Percentiles rank a stretch among this genome's conserved stretches.
These are phyloP conservation scores for Cubamyces sp. DNA, from an alignment of 768 basidiomycete species.

Conservation along the genomic window DNA sequence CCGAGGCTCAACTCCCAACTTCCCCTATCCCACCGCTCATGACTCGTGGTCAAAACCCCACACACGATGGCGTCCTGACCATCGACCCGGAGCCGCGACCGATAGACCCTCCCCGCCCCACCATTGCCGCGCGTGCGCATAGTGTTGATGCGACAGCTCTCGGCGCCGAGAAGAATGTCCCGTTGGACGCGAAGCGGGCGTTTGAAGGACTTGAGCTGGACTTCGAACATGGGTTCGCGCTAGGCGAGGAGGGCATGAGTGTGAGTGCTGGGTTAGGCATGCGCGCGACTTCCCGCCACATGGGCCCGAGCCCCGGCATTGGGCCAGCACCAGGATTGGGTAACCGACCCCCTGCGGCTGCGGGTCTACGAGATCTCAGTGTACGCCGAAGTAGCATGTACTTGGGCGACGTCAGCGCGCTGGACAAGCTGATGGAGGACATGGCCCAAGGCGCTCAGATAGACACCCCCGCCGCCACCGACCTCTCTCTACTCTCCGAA, in stretches of 20 bases:
- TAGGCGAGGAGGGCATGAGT: conserved; percentile 23
- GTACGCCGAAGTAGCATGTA: conserved; percentile 20
- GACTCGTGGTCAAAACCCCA: conserved; percentile 30
- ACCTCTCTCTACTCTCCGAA: conserved; percentile 16
- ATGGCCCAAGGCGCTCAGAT: conserved; percentile 34
- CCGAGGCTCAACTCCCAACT: neutral
- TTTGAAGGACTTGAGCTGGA: conserved; percentile 34
- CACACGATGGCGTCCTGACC: conserved; percentile 39
- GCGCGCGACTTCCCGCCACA: conserved; percentile 10
- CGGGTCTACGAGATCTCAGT: neutral
- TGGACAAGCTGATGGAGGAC: conserved; percentile 45
- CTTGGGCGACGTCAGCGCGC: conserved; percentile 44
- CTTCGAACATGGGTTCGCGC: conserved; percentile 25
- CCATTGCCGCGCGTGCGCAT: conserved; percentile 29
- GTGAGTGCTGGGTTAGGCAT: conserved; percentile 18
- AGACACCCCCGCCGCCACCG: conserved; percentile 18
- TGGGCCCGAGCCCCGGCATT: neutral
- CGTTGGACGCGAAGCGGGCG: conserved; percentile 16
- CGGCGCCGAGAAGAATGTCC: conserved; percentile 1
- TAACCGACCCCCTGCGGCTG: conserved; percentile 14
- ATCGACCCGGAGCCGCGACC: conserved; percentile 39
- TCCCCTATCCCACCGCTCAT: conserved; percentile 13
- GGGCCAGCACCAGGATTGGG: conserved; percentile 4
- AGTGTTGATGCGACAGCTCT: conserved; percentile 23
- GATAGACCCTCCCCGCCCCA: conserved; percentile 39